These are phyloP conservation scores for Earliella scabrosa DNA, from an alignment of 1,284 basidiomycete genomes.

Conservation along the genomic window DNA sequence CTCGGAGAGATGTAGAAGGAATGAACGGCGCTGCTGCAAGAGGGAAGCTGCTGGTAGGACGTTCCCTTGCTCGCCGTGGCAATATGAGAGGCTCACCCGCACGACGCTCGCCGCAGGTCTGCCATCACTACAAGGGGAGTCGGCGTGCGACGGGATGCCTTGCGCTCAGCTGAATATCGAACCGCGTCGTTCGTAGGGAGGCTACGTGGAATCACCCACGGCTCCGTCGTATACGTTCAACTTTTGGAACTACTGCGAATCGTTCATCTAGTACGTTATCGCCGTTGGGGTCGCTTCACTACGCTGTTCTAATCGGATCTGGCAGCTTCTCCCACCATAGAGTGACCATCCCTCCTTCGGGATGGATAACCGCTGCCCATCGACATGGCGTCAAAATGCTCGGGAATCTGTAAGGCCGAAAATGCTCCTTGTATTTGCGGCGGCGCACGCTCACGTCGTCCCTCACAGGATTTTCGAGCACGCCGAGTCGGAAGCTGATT, in stretches of 20 bases:
- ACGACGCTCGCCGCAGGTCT: conserved; percentile 46
- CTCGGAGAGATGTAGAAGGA: conserved; percentile 37
- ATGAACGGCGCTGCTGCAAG: conserved; percentile 20
- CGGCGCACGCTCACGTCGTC: not conserved
- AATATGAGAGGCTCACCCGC: not conserved
- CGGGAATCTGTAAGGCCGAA: conserved; percentile 68
- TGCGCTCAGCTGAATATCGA: not conserved
- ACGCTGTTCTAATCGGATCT: not conserved
- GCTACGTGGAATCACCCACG: conserved; percentile 72
- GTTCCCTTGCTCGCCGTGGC: too few species aligned
- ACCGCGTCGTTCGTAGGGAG: conserved; percentile 58
- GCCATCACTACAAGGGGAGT: conserved; percentile 82
- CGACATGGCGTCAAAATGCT: conserved; percentile 76
- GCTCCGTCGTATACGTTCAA: conserved; percentile 79
- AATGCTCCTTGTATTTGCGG: conserved; percentile 23
- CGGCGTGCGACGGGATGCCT: not conserved
- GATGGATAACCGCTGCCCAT: conserved; percentile 80
- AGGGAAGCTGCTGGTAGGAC: conserved; percentile 56
- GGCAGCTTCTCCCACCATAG: conserved; percentile 82
- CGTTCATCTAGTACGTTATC: conserved; percentile 76
- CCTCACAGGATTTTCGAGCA: conserved; percentile 76
- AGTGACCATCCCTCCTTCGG: conserved; percentile 76
- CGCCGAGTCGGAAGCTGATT: conserved; percentile 53
- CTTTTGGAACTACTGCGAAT: conserved; percentile 74
- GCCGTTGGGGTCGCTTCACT: not conserved